Evolutionary conservation across 768 basidiomycete species (phyloP).

Genomic region (Paxillus ammoniavirescens): DNA sequence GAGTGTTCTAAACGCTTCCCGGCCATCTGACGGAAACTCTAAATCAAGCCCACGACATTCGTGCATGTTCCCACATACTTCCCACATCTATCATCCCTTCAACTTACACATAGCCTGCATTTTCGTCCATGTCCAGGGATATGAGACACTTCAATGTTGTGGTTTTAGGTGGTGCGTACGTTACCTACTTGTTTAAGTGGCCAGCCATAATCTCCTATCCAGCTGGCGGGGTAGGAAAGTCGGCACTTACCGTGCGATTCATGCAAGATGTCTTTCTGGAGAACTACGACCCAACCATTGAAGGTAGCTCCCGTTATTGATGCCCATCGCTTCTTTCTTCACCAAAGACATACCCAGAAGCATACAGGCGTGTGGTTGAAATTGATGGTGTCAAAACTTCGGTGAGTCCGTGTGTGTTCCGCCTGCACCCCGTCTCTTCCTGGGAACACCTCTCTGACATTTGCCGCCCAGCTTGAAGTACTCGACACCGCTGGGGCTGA

Average conservation of each 20-base stretch:
- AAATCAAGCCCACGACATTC: not conserved
- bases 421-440: not conserved
- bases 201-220: slow-evolving; percentile 7
- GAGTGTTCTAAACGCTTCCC: not conserved
- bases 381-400: slow-evolving; percentile 63
- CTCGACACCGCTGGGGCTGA: slow-evolving; percentile 86
- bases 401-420: slow-evolving; percentile 40
- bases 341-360: slow-evolving; percentile 45
- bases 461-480: slow-evolving; percentile 62
- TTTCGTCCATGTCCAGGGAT: slow-evolving; percentile 7
- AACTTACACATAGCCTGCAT: not conserved
- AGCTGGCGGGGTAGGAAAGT: slow-evolving; percentile 91
- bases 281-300: slow-evolving; percentile 81
- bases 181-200: not conserved
- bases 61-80: slow-evolving; percentile 15
- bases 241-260: slow-evolving; percentile 79
- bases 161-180: slow-evolving; percentile 69
- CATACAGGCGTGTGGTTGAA: slow-evolving; percentile 63
- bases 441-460: slow-evolving; percentile 12
- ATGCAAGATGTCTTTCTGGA: slow-evolving; percentile 72
- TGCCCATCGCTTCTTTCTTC: not conserved
- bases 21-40: not conserved
- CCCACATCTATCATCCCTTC: slow-evolving; percentile 20
- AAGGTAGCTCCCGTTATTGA: slow-evolving; percentile 46
- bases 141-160: slow-evolving; percentile 79